Evolutionary conservation across 495 filamentous ascomycete species (phyloP).

Genomic region (Penicillium salamii): DNA sequence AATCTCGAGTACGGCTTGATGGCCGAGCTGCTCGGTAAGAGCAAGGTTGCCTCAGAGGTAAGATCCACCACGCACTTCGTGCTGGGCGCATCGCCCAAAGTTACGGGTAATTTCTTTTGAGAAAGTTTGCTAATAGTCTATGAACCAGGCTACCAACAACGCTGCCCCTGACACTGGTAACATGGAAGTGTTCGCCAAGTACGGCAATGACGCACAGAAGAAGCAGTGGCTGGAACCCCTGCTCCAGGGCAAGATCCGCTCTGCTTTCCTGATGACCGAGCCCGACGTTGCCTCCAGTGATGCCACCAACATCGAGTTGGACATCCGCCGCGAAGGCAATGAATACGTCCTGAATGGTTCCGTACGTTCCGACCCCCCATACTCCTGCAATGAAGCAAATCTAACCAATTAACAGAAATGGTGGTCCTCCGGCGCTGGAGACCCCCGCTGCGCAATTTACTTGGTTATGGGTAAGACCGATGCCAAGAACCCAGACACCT

Average conservation of each 20-base stretch:
- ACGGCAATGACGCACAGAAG: constrained; percentile 89
- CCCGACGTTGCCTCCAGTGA: constrained; percentile 81
- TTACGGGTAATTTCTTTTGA: too few relatives aligned
- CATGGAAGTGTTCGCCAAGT: constrained; percentile 94
- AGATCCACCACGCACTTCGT: neutral
- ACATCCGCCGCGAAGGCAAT: constrained; percentile 75
- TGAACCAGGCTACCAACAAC: constrained; percentile 72
- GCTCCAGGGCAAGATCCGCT: constrained; percentile 81
- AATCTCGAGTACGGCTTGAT: constrained; percentile 93
- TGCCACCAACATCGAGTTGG: constrained; percentile 82
- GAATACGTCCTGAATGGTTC: constrained; percentile 84
- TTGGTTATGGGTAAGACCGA: constrained; percentile 89
- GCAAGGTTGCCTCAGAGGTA: constrained; percentile 71
- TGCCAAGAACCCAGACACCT: constrained; percentile 65
- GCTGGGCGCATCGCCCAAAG: neutral
- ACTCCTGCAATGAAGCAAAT: neutral
- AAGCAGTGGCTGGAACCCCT: constrained; percentile 78
- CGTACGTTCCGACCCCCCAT: constrained; percentile 42
- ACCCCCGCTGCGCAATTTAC: constrained; percentile 85
- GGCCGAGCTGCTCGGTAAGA: constrained; percentile 86
- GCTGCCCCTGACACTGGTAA: constrained; percentile 91
- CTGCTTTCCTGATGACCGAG: constrained; percentile 93
- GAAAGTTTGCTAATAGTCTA: neutral
- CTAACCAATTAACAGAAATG: constrained; percentile 63
- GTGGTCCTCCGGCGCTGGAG: constrained; percentile 92